A percentile compares a stretch with the other conserved stretches of the same genome.
Evolutionary conservation across 306 rosid genomes (phyloP).

Genomic region (Cicer judaicum): DNA sequence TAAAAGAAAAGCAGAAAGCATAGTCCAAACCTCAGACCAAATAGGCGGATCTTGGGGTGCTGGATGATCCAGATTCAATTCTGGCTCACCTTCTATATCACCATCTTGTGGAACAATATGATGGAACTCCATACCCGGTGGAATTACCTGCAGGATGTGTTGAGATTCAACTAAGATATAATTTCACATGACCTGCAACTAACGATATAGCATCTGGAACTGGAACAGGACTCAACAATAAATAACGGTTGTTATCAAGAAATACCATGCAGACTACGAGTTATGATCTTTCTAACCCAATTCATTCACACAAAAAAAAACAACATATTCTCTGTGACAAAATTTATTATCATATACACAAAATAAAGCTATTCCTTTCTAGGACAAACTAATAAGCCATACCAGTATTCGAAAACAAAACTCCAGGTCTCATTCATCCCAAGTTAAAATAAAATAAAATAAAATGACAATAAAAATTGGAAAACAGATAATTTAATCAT

Average conservation of each 20-base stretch:
- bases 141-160: constrained; percentile 68
- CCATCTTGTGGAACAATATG: constrained; percentile 90
- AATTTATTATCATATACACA: constrained; percentile 15
- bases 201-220: constrained; percentile 34
- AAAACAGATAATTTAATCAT: constrained; percentile 22
- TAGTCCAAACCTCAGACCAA: constrained; percentile 85
- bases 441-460: neutral
- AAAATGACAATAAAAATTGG: neutral
- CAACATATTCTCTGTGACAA: neutral
- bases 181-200: constrained; percentile 35
- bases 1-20: constrained; percentile 44
- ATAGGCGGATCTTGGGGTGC: constrained; percentile 88
- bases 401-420: constrained; percentile 8
- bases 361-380: constrained; percentile 30
- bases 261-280: constrained; percentile 28
- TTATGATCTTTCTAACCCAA: constrained; percentile 13
- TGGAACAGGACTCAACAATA: constrained; percentile 38
- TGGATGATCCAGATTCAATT: constrained; percentile 84
- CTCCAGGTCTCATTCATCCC: neutral
- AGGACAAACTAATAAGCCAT: constrained; percentile 28
- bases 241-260: constrained; percentile 28
- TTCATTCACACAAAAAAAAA: constrained; percentile 15
- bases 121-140: constrained; percentile 99
- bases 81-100: constrained; percentile 86
- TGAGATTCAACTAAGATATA: constrained; percentile 36